phyloP scores from a whole-genome alignment of 371 early-diverging fungal genomes.

The Mucor racemosus region DNA sequence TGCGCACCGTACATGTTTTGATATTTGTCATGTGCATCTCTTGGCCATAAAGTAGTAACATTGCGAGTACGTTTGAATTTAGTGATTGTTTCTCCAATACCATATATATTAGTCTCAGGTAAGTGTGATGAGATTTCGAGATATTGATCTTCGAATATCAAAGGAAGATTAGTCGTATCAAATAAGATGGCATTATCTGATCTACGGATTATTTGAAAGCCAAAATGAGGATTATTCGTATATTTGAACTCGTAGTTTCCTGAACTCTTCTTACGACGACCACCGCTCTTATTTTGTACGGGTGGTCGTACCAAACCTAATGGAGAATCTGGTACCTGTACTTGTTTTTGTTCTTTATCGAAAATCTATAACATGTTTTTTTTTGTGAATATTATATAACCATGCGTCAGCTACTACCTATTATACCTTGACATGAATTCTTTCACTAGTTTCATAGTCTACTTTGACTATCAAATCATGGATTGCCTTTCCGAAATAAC shows the following conservation, averaged over 20 bases:
- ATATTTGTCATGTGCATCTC: constrained; percentile 56
- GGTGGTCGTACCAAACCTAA: constrained; percentile 36
- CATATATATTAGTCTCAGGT: constrained; percentile 66
- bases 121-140: constrained; percentile 60
- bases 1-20: constrained; percentile 77
- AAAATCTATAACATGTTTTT: constrained; percentile 29
- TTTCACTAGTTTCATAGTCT: constrained; percentile 49
- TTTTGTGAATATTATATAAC: no score
- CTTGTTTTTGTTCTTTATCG: constrained; percentile 39
- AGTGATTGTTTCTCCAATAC: constrained; percentile 65
- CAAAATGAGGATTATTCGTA: constrained; percentile 45
- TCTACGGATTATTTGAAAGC: constrained; percentile 59
- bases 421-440: constrained; percentile 48
- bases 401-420: not conserved
- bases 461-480: constrained; percentile 41
- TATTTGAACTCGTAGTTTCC: constrained; percentile 50
- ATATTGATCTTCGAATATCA: constrained; percentile 73
- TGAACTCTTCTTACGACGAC: constrained; percentile 8
- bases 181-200: constrained; percentile 53
- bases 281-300: not conserved
- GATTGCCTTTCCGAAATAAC: constrained; percentile 45
- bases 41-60: constrained; percentile 53
- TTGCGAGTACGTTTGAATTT: constrained; percentile 51
- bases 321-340: constrained; percentile 58
- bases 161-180: constrained; percentile 55